These are phyloP conservation scores for Dendryphion nanum DNA, from an alignment of 2,329 filamentous ascomycete species.

Conservation along the genomic window DNA sequence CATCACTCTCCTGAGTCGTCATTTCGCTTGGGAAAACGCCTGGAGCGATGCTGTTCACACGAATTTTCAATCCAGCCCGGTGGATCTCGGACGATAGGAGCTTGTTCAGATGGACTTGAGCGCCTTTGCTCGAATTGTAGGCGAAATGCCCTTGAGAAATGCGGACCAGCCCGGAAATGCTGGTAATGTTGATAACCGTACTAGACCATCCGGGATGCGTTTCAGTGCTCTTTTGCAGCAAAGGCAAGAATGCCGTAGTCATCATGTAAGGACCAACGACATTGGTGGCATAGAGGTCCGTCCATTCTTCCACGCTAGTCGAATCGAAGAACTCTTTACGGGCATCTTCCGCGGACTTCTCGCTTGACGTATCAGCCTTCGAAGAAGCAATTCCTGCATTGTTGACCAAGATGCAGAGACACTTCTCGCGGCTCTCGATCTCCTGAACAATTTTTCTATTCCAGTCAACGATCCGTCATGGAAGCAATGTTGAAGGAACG, in stretches of 20 bases:
- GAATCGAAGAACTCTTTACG: constrained; percentile 47
- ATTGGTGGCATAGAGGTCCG: constrained; percentile 46
- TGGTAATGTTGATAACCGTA: constrained; percentile 48
- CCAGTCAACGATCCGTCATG: neutral
- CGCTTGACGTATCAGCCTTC: constrained; percentile 39
- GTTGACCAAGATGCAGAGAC: constrained; percentile 48
- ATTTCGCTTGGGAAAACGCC: constrained; percentile 60
- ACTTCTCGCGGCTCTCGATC: constrained; percentile 45
- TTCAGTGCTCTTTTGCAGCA: constrained; percentile 45
- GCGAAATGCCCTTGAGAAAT: constrained; percentile 49
- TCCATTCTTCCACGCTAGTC: constrained; percentile 47
- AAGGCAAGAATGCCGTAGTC: constrained; percentile 47
- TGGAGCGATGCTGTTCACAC: constrained; percentile 58
- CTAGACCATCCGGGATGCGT: constrained; percentile 43
- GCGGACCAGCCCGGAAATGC: constrained; percentile 47
- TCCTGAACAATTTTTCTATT: constrained; percentile 41
- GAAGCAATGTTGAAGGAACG: too few relatives aligned
- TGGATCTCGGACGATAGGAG: constrained; percentile 56
- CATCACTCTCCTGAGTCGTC: constrained; percentile 52
- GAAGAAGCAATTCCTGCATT: constrained; percentile 47
- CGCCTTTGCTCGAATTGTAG: constrained; percentile 52
- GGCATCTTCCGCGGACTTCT: constrained; percentile 42
- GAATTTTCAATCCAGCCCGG: constrained; percentile 52
- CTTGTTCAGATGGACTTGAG: constrained; percentile 55
- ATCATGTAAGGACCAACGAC: constrained; percentile 50